Evolutionary conservation across 2,329 filamentous ascomycete genomes (phyloP).

Genomic region (Ambrosiella xylebori): DNA sequence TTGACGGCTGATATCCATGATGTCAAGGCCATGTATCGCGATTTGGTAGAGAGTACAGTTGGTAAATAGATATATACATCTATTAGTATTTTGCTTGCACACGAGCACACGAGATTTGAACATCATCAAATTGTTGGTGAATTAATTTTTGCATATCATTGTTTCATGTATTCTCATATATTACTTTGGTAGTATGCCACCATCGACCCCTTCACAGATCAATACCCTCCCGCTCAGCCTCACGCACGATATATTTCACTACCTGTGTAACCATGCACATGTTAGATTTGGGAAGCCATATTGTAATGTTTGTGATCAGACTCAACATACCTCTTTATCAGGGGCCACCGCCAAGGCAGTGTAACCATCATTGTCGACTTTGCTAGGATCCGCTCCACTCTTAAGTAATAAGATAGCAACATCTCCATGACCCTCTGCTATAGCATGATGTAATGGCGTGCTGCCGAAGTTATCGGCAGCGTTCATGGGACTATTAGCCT

Average conservation of each 20-base stretch:
- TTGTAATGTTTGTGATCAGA: not conserved
- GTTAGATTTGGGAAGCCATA: not conserved
- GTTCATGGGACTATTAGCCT: slow-evolving; percentile 64
- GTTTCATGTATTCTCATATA: not conserved
- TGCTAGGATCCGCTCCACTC: slow-evolving; percentile 66
- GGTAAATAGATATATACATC: slow-evolving; percentile 1
- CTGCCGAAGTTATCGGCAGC: slow-evolving; percentile 66
- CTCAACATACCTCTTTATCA: slow-evolving; percentile 50
- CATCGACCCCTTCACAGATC: not conserved
- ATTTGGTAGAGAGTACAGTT: slow-evolving; percentile 72
- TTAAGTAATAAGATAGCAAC: slow-evolving; percentile 69
- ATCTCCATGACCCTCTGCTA: slow-evolving; percentile 66
- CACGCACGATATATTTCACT: slow-evolving; percentile 56
- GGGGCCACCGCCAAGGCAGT: slow-evolving; percentile 70
- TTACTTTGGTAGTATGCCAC: too few species aligned
- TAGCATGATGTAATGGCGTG: slow-evolving; percentile 77
- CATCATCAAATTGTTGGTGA: not conserved
- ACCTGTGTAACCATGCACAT: slow-evolving; percentile 32
- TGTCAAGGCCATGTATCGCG: slow-evolving; percentile 90
- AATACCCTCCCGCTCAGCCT: slow-evolving; percentile 72
- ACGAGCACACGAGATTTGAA: not conserved
- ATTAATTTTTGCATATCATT: not conserved
- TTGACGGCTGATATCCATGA: slow-evolving; percentile 75
- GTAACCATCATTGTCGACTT: slow-evolving; percentile 53
- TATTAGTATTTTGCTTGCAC: not conserved